Base-by-base conservation (phyloP, 768 basidiomycete genomes). In the Rhodotorula toruloides region DNA sequence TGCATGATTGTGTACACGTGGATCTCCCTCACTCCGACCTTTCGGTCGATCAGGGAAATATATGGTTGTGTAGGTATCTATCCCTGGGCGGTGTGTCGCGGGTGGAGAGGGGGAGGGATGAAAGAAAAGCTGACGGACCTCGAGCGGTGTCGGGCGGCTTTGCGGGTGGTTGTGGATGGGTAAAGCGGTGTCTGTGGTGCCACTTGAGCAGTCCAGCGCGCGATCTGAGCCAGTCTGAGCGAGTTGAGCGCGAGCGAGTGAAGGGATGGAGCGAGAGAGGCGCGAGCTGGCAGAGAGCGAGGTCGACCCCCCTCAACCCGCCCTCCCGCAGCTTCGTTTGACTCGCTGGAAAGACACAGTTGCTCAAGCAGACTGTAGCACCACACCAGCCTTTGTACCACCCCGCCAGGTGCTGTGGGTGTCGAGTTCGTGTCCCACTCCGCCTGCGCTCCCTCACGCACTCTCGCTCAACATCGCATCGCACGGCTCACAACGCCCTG, bases 1-100 rank as follows among this genome's bases (percentile, higher is more conserved):
- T 67, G 65, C 65, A 67, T 67, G 59, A 59, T 40, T 17, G 22
- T 42, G 39, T 48, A 59, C 43, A 53, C 54, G 34, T n/a, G 27
- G 60, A 53, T 62, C 60, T 67, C 60, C 60, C 37, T 52, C 65
- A 62, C 37, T 16, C 36, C 49, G 50, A 25, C 65, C 65, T 67
- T 67, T 67, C 65, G 65, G 43, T 42, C 55, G 49, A 42, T 67
- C 49, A 17, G 60, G 56, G 34, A 25, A 34, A 10, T 43, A 55
- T 48, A n/a, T 55, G 44, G n/a, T 56, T 13, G 60, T 58, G 65
- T 67, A 54, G 46, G 42, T 55, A 49, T 60, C 58, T 36, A 56
- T 61, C 53, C 32, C 32, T 11, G 25, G 37, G 49, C 25, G 53
- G 37, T 42, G 27, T 36, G 53, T 32, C 27, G 50, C 31, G 6